Evolutionary conservation across 768 basidiomycete genomes (phyloP).

Genomic region (Auricularia heimuer): DNA sequence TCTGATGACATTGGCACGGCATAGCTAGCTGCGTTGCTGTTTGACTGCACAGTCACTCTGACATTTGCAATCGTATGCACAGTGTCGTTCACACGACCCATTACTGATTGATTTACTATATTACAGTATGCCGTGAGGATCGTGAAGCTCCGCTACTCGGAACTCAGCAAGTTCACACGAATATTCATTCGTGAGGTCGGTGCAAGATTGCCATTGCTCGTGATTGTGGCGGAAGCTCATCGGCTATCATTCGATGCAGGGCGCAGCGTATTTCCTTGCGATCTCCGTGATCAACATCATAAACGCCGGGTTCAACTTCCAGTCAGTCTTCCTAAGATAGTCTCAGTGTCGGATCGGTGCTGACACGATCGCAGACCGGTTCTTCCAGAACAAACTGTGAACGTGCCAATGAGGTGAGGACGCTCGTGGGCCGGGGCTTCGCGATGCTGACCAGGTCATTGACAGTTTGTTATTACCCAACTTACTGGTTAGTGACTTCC

Average conservation of each 20-base stretch:
- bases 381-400: neutral
- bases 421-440: too few relatives aligned
- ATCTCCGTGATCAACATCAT: constrained; percentile 1
- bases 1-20: neutral
- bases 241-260: neutral
- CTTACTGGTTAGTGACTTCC: neutral
- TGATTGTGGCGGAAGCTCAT: too few relatives aligned
- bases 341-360: neutral
- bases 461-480: neutral
- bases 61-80: neutral
- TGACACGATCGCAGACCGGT: neutral
- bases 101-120: neutral
- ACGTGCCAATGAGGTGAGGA: neutral
- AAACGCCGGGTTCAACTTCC: neutral
- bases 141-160: neutral
- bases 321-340: neutral
- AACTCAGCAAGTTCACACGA: neutral
- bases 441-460: too few relatives aligned
- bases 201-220: too few relatives aligned
- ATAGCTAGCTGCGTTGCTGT: neutral
- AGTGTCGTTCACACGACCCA: neutral
- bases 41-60: neutral
- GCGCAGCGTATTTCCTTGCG: neutral
- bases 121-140: neutral
- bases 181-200: neutral